Conservation (phyloP, 2,329 filamentous ascomycete genomes). For the Botryotinia narcissicola region DNA sequence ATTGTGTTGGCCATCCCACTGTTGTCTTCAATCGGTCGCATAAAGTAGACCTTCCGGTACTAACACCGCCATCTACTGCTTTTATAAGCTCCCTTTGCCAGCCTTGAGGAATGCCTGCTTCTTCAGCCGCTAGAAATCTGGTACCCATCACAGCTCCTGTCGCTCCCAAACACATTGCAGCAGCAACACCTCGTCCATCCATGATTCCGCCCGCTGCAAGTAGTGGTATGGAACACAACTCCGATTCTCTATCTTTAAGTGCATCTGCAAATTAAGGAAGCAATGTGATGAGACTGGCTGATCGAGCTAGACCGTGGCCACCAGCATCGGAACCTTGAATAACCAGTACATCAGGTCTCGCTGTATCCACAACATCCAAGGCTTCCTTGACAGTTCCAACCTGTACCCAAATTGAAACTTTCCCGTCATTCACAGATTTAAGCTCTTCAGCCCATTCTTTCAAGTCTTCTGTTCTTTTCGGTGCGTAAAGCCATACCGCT, state of each 20-base stretch:
- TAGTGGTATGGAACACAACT: conserved; percentile 27
- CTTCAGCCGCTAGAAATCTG: conserved; percentile 47
- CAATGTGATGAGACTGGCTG: conserved; percentile 37
- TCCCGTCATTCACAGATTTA: conserved; percentile 15
- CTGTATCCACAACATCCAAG: conserved; percentile 24
- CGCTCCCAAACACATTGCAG: conserved; percentile 39
- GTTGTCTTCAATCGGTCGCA: conserved; percentile 55
- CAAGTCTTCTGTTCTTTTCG: conserved; percentile 28
- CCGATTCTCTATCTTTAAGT: conserved; percentile 23
- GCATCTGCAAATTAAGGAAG: conserved; percentile 39
- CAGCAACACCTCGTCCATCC: conserved; percentile 40
- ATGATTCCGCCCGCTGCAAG: conserved; percentile 41
- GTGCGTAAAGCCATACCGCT: conserved; percentile 50
- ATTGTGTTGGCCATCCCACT: conserved; percentile 54
- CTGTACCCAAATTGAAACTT: conserved; percentile 39
- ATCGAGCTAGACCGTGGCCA: conserved; percentile 38
- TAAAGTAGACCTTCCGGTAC: conserved; percentile 48
- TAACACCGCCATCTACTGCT: conserved; percentile 49
- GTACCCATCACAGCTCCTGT: conserved; percentile 50
- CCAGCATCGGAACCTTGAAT: conserved; percentile 41
- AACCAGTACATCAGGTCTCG: conserved; percentile 39
- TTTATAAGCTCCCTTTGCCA: conserved; percentile 48
- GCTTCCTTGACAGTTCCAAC: conserved; percentile 36
- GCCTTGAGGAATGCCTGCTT: conserved; percentile 47
- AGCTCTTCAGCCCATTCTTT: conserved; percentile 10